Percentiles rank a stretch among this genome's conserved stretches.
Evolutionary conservation across 129 eudicot genomes (phyloP).

Genomic region (Tanacetum coccineum): DNA sequence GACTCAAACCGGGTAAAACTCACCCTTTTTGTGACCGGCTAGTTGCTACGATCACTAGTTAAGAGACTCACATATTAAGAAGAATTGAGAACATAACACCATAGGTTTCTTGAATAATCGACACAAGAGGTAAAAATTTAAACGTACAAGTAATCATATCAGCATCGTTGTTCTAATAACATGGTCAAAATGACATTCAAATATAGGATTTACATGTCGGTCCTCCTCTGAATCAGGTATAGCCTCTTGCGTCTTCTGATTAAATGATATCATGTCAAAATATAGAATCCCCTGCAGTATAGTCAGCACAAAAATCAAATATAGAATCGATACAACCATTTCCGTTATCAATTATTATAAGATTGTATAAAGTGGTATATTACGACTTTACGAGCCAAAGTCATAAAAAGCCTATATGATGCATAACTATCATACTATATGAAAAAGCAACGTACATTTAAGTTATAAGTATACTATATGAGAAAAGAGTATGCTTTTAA

Average conservation of each 20-base stretch:
- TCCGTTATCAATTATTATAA: not conserved
- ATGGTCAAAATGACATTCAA: too few species aligned
- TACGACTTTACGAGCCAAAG: not conserved
- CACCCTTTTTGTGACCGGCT: too few species aligned
- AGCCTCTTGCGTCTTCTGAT: not conserved
- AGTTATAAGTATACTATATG: too few species aligned
- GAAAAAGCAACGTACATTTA: not conserved
- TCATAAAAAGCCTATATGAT: not conserved
- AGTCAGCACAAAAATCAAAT: not conserved
- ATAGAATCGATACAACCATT: not conserved
- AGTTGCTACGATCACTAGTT: too few species aligned
- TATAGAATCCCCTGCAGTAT: not conserved
- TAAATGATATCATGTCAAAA: slow-evolving; percentile 13
- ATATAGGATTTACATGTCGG: not conserved
- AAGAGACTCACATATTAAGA: not conserved
- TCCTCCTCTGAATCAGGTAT: not conserved
- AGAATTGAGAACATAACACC: not conserved
- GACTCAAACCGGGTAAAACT: too few species aligned
- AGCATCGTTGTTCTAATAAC: not conserved
- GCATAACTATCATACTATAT: not conserved
- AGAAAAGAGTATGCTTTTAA: not conserved
- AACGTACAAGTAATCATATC: not conserved
- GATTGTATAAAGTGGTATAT: not conserved
- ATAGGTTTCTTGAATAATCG: not conserved
- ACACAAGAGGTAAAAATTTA: too few species aligned